Evolutionary conservation across 1,139 yeast species (phyloP), one percentile per base, ranked within the genome.

Genomic region (Blastobotrys proliferans): DNA sequence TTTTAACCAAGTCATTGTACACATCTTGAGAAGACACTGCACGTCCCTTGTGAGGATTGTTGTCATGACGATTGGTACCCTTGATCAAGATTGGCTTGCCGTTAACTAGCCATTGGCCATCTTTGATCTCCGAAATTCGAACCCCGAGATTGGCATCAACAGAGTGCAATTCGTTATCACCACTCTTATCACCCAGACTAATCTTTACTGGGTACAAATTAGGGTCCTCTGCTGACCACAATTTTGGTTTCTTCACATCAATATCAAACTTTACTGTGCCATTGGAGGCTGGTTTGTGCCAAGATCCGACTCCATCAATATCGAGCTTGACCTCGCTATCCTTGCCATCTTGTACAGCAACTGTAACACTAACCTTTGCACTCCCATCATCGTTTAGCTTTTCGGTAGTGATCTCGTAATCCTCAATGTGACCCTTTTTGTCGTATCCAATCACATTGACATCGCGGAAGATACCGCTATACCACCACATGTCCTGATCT

Each of bases 401-500:
- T n/a, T n/a, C n/a, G 4, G 55, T 52, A 24, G 49, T 47, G 22
- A 53, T 27, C 24, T 45, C 42, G 26, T 45, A 51, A 31, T 54
- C 57, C 44, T 53, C 57, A 27, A 55, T 46, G 33, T 52, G 51
- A 14, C 54, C 56, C 16, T 30, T 13, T 19, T 21, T 24, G 22
- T 47, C 45, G 37, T 45, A 48, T 16, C 46, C 39, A 31, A 51
- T 44, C 10, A 53, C 25, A 16, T 45, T 37, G 10, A 55, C 58
- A 38, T 55, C 58, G 22, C 58, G 40, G 45, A 53, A 55, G 9
- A 55, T 63, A 1, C 68, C 68, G 29, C 66, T 60, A 20, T 64
- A 49, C 66, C 68, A 62, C 67, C 68, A 63, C 46, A 61, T 66
- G 42, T 64, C 69, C 51, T 64, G 68, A 46, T 65, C 69, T 46